These are phyloP conservation scores for Citrus unshiu DNA, from an alignment of 345 rosid species.

Conservation along the genomic window DNA sequence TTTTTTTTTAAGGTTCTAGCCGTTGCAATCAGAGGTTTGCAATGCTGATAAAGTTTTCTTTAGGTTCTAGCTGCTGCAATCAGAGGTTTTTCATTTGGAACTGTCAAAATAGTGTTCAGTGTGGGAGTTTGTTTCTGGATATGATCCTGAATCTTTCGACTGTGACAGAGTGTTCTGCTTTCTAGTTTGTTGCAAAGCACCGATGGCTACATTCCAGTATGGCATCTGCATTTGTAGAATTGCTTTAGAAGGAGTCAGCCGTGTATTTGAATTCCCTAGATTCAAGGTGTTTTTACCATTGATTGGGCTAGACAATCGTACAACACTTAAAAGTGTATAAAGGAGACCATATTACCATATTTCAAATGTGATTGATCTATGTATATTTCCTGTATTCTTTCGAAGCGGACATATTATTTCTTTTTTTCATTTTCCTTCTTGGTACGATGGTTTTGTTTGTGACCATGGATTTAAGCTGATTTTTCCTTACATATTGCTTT, in stretches of 20 bases:
- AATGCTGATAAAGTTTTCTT: neutral
- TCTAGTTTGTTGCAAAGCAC: neutral
- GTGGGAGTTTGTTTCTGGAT: neutral
- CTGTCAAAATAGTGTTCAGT: neutral
- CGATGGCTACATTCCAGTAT: neutral
- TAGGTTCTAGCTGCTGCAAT: neutral
- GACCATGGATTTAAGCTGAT: neutral
- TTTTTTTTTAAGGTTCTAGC: neutral
- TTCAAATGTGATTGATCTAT: neutral
- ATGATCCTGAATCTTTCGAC: neutral
- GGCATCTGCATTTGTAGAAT: neutral
- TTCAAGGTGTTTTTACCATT: neutral
- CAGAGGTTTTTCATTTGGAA: neutral
- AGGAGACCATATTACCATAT: neutral
- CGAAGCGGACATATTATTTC: neutral
- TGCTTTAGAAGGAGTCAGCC: neutral
- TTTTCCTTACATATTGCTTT: neutral
- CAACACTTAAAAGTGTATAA: neutral
- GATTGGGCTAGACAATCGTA: neutral
- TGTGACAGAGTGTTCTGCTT: neutral
- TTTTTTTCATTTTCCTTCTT: neutral
- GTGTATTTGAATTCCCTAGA: neutral
- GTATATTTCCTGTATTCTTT: neutral
- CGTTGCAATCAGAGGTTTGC: neutral
- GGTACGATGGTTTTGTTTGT: neutral